Evolutionary conservation across 805 yeast genomes (phyloP).

Genomic region (Komagataella kurtzmanii): DNA sequence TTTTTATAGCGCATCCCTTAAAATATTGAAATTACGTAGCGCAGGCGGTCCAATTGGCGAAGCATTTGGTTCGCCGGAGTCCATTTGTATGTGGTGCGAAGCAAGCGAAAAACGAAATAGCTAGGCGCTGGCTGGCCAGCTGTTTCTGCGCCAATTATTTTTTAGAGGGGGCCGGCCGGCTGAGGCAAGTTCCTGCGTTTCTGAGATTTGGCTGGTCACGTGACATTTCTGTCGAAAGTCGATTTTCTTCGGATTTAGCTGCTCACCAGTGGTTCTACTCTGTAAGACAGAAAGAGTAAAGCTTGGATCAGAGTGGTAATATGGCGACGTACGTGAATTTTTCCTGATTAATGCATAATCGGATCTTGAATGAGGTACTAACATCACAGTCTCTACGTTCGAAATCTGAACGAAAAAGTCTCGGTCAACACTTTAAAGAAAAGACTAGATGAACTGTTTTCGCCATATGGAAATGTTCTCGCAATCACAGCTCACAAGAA

Average conservation of each 20-base stretch:
- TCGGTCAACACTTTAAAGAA: slow-evolving; percentile 34
- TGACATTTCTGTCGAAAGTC: neutral
- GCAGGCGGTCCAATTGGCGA: neutral
- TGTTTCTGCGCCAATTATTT: too few species aligned
- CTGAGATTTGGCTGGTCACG: neutral
- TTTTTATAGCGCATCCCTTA: neutral
- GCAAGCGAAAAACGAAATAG: too few species aligned
- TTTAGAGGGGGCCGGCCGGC: too few species aligned
- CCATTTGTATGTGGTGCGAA: too few species aligned
- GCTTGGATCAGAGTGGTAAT: neutral
- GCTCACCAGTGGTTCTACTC: neutral
- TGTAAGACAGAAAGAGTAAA: neutral
- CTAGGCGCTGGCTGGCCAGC: too few species aligned
- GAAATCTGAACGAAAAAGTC: slow-evolving; percentile 62
- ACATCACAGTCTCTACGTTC: slow-evolving; percentile 32
- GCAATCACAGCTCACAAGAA: slow-evolving; percentile 45
- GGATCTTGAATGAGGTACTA: neutral
- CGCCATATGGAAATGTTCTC: slow-evolving; percentile 29
- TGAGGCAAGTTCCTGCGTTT: too few species aligned
- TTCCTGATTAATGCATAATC: too few species aligned
- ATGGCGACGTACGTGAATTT: neutral
- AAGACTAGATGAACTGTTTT: slow-evolving; percentile 27
- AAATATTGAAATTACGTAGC: neutral
- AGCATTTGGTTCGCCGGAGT: too few species aligned
- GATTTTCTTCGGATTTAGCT: neutral